Conservation (phyloP, 148 eudicot genomes). For the Suaeda aralocaspica region DNA sequence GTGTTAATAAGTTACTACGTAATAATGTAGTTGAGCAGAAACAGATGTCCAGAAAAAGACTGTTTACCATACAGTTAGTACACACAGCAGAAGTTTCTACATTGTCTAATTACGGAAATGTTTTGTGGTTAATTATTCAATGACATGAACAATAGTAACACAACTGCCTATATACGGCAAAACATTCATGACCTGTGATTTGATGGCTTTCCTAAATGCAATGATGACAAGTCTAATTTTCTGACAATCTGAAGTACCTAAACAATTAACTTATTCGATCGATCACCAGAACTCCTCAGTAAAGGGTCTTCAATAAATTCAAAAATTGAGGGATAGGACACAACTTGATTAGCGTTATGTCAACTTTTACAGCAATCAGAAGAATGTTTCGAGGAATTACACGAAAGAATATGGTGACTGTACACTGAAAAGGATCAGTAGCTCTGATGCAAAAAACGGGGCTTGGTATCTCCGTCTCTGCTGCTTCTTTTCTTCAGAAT, state of each 20-base stretch:
- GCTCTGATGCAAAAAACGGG: background rate
- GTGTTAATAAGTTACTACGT: no score
- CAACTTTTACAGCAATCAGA: background rate
- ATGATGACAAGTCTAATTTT: background rate
- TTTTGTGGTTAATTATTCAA: background rate
- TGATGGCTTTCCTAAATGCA: background rate
- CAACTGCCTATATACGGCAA: background rate
- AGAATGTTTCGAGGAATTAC: background rate
- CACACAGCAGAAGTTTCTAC: background rate
- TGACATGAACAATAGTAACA: background rate
- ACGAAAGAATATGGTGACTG: slow-evolving; percentile 26
- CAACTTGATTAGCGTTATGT: background rate
- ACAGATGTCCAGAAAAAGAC: background rate
- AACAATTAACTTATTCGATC: background rate
- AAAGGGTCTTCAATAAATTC: background rate
- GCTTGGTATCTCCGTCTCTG: background rate
- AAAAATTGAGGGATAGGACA: background rate
- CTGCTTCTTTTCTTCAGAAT: background rate
- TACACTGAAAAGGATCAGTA: slow-evolving; percentile 5
- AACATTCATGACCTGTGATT: background rate
- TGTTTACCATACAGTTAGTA: background rate
- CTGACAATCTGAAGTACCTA: background rate
- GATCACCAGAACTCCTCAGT: background rate
- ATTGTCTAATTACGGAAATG: background rate
- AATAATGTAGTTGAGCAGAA: background rate